phyloP scores from a whole-genome alignment of 495 filamentous ascomycete genomes.

The Annulohypoxylon moriforme region DNA sequence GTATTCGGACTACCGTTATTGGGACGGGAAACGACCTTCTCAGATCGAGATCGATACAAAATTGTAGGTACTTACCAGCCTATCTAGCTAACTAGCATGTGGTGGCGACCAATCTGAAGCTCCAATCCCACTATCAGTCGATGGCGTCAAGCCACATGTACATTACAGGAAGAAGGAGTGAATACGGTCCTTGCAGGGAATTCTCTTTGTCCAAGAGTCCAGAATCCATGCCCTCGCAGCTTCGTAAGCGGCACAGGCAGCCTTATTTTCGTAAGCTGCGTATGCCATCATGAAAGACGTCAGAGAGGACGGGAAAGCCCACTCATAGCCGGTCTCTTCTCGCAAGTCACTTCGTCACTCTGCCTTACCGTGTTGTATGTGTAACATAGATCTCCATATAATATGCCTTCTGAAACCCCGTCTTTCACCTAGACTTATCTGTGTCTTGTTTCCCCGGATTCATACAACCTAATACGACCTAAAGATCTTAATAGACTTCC shows the following conservation, averaged over 20 bases:
- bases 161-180: slow-evolving; percentile 7
- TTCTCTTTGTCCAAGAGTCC: slow-evolving; percentile 20
- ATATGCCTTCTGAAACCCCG: slow-evolving; percentile 20
- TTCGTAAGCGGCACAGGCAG: slow-evolving; percentile 14
- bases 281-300: slow-evolving; percentile 41
- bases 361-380: slow-evolving; percentile 11
- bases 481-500: slow-evolving; percentile 12
- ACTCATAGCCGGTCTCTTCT: not conserved
- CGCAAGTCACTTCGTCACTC: not conserved
- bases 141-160: slow-evolving; percentile 37
- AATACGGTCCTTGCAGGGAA: slow-evolving; percentile 7
- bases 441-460: slow-evolving; percentile 31
- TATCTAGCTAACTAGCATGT: slow-evolving; percentile 3
- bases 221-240: slow-evolving; percentile 10
- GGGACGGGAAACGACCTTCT: slow-evolving; percentile 8
- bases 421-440: slow-evolving; percentile 5
- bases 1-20: slow-evolving; percentile 1
- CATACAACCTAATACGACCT: slow-evolving; percentile 22
- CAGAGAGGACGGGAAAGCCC: slow-evolving; percentile 25
- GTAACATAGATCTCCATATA: slow-evolving; percentile 38
- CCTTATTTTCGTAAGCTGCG: not conserved
- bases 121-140: slow-evolving; percentile 20
- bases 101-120: slow-evolving; percentile 34
- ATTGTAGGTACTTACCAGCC: not conserved
- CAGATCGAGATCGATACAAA: slow-evolving; percentile 38